A percentile compares a stretch with the other conserved stretches of the same genome.
Evolutionary conservation across 208 protist genomes (phyloP).

Genomic region (Porcisia deanei): DNA sequence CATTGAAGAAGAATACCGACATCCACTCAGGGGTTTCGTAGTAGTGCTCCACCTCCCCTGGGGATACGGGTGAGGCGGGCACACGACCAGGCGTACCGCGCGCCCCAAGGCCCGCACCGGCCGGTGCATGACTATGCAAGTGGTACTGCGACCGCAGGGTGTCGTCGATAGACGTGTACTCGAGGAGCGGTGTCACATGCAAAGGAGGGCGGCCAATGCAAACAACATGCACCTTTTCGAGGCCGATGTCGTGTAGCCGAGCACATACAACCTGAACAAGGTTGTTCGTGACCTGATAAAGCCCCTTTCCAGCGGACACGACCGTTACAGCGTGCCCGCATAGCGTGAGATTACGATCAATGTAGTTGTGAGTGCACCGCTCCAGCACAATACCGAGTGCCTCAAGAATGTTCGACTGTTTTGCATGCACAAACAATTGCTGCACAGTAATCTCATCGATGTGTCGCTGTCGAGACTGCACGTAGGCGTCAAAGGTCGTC

Average conservation of each 20-base stretch:
- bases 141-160: conserved; percentile 77
- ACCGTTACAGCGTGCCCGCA: conserved; percentile 74
- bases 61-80: not conserved
- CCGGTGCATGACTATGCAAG: conserved; percentile 36
- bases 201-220: conserved; percentile 85
- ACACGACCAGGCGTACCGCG: not conserved
- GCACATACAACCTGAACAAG: conserved; percentile 67
- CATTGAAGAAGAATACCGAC: conserved; percentile 70
- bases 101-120: not conserved
- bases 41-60: conserved; percentile 29
- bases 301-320: conserved; percentile 78
- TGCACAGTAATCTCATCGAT: conserved; percentile 40
- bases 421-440: conserved; percentile 65
- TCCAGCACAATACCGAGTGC: conserved; percentile 73
- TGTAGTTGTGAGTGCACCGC: conserved; percentile 53
- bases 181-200: conserved; percentile 78
- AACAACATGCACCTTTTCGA: conserved; percentile 70
- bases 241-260: conserved; percentile 70
- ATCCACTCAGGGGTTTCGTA: conserved; percentile 81
- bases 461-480: conserved; percentile 16
- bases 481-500: conserved; percentile 11
- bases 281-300: conserved; percentile 73
- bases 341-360: conserved; percentile 51
- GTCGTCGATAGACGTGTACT: conserved; percentile 65
- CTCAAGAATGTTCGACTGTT: conserved; percentile 80